These are phyloP conservation scores for Erodium moschatum DNA, from an alignment of 441 rosid genomes.

Conservation along the genomic window DNA sequence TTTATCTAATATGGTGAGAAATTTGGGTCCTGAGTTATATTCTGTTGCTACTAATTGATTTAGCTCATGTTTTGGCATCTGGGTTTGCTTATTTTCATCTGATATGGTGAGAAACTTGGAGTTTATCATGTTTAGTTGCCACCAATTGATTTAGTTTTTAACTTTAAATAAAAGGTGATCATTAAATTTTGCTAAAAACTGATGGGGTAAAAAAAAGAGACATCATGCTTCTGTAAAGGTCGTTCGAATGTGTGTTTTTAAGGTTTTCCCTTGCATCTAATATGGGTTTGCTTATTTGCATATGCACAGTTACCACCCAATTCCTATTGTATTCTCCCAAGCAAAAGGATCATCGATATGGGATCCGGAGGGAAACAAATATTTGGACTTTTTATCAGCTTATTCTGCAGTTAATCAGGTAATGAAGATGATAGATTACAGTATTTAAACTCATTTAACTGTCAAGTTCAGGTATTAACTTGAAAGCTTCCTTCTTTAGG, in stretches of 20 bases:
- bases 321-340: slow-evolving; percentile 84
- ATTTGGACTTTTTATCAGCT: slow-evolving; percentile 84
- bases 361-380: slow-evolving; percentile 91
- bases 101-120: neutral
- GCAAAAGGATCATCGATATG: slow-evolving; percentile 67
- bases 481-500: slow-evolving; percentile 33
- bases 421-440: neutral
- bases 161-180: too few species aligned
- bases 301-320: slow-evolving; percentile 89
- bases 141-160: too few species aligned
- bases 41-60: too few species aligned
- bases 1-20: too few species aligned
- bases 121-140: too few species aligned
- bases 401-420: slow-evolving; percentile 97
- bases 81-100: neutral
- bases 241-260: too few species aligned
- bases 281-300: neutral
- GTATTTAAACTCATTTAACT: too few species aligned
- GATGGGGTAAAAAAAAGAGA: too few species aligned
- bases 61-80: neutral
- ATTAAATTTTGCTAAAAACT: too few species aligned
- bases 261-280: neutral
- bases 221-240: too few species aligned
- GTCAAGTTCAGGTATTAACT: neutral
- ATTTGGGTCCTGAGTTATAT: too few species aligned